Base-by-base conservation (phyloP, 2,329 filamentous ascomycete genomes). In the Tolypocladium pustulatum region DNA sequence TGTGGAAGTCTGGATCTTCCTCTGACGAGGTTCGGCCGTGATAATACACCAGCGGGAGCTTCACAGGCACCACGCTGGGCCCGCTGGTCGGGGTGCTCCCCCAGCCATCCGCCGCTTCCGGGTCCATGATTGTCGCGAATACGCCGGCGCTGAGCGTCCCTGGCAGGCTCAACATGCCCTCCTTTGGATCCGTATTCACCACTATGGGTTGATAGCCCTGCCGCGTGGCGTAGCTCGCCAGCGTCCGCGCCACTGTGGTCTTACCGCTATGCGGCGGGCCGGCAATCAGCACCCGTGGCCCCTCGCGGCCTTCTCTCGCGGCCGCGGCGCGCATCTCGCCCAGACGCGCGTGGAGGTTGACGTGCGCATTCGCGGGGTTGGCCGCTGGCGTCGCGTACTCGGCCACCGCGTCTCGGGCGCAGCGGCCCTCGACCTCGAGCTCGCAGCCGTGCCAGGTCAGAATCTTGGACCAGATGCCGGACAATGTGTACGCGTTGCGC, bases 401-500 rank as follows among this genome's bases (percentile, higher is more conserved):
- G 51, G 86, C 86, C 32, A 83, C 73, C 54, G 74, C 75, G 61
- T 83, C 79, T 58, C 76, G 72, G 53, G 82, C 76, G 56, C 81
- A 80, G 13, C 76, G 75, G 2, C 87, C 86, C 51, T 80, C 84
- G 60, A 97, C 80, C 72, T 97, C 90, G 61, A 99, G 76, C 57
- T 85, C 85, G 74, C 91, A 97, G 66, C 94, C 93, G 68, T 93
- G 86, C 88, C 91, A 96, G 56, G 92, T 96, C 72, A 90, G 90
- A 67, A 99, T 88, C 61, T 93, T 92, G 59, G 89, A 89, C 76
- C 95, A 95, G 65, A 83, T 83, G 58, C 90, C 89, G 53, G 83
- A 81, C 73, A 99, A 93, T 37, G 81, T 86, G 76, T 97, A 97
- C 12, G 83, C 81, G 56, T 88, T 88, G 59, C 88, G 88, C 12